Base-by-base conservation (phyloP, 2,329 filamentous ascomycete species). In the Penicillium griseofulvum region DNA sequence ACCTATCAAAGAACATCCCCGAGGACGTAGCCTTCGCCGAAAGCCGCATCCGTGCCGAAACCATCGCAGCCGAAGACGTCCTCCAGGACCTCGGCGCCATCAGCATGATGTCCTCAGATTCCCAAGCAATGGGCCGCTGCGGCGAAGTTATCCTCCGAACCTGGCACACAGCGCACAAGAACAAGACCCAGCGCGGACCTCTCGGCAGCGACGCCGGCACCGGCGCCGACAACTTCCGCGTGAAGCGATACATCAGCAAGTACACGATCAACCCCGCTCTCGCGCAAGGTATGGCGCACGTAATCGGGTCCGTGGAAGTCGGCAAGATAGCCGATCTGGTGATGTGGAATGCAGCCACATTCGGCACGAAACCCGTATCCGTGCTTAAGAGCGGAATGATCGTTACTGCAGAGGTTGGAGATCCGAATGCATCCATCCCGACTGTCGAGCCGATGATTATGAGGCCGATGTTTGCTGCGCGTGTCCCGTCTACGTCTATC, bases 111-210 rank as follows among this genome's bases (percentile, higher is more conserved):
- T 91, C 87, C 57, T 92, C 88, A 0, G 93, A 97, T 76, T 93
- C 89, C 0, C 93, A 97, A 76, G 93, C 93, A 66, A 97, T 97
- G 93, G 93, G 93, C 54, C 88, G 93, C 48, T 96, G 91, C 70
- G 93, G 93, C 61, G 93, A 97, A 77, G 93, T 97, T 51, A 85
- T 97, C 57, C 80, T 95, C 24, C 85, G 93, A 12, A 97, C 93
- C 0, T 97, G 93, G 93, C 92, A 97, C 75, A 97, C 93, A 2
- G 93, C 93, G 0, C 91, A 97, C 76, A 97, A 97, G 83, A 97
- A 97, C 73, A 96, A 96, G 75, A 71, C 87, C 17, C 91, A 97
- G 76, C 83, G 92, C 9, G 93, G 93, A 0, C 69, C 74, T 1
- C 76, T 97, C 28, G 78, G 83, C 7, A 89, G 96, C 77, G 93